Evolutionary conservation across 352 stramenopile species (phyloP), one percentile per base, ranked within the genome.

Genomic region (Phytopythium montanum): DNA sequence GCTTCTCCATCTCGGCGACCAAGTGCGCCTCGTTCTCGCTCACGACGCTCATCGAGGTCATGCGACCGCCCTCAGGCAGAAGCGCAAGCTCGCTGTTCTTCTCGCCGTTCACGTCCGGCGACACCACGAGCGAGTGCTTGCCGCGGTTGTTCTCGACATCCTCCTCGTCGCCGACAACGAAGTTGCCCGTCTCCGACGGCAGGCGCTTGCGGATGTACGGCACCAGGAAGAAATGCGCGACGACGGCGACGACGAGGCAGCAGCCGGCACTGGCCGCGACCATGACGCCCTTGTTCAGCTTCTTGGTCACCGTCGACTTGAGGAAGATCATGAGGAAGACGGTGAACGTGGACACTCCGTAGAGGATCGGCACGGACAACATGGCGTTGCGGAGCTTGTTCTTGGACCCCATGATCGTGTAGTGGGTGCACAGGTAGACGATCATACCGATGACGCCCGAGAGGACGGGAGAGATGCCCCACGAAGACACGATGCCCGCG

Each of bases 401-500:
- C 39, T 28, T 56, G 58, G 64, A 60, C 21, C 25, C 50, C 29
- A 95, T 69, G 50, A 94, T 71, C 23, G 81, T 63, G 12, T 56
- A 54, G 29, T 71, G 45, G 14, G 79, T 68, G 14, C 68, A 31
- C 6, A 46, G 66, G 62, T 95, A 95, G 25, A 94, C 61, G 19
- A 83, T 34, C 26, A 75, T 64, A 39, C 66, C 68, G 21, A 81
- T 44, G 18, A 85, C 41, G 44, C 78, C 83, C 19, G 78, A 72
- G 9, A 79, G 61, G 25, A 90, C 38, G 1, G 85, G 82, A n/a
- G 80, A 84, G 42, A 84, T 66, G 55, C 87, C 68, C 81, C 87
- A 95, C 5, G 72, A 89, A 6, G 75, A 73, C 41, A 93, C 73
- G 48, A 95, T 81, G n/a, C 82, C 76, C 21, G 59, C 62, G 5